A percentile compares a stretch with the other conserved stretches of the same genome.
phyloP scores from a whole-genome alignment of 2,329 filamentous ascomycete species.

The Cladosporium velox region DNA sequence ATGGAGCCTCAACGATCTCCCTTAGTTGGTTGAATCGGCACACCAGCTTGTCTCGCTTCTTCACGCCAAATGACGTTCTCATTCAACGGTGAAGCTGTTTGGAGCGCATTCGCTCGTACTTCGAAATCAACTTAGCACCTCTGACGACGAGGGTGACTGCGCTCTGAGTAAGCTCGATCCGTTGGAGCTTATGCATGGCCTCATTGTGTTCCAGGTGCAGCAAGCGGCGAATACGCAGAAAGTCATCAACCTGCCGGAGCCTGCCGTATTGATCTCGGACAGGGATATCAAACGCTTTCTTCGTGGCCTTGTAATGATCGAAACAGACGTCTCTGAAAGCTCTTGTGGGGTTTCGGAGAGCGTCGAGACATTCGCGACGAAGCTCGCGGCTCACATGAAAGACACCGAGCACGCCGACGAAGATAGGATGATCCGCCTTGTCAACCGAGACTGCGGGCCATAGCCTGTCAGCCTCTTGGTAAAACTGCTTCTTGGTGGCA shows the following conservation, averaged over 20 bases:
- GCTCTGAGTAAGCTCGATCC: too few species aligned
- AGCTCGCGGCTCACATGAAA: not conserved
- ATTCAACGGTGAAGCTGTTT: not conserved
- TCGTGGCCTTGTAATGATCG: not conserved
- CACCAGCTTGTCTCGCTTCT: too few species aligned
- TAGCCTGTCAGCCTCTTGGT: too few species aligned
- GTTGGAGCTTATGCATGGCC: too few species aligned
- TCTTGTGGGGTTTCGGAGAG: not conserved
- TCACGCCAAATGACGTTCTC: not conserved
- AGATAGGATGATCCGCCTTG: not conserved
- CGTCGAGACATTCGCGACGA: not conserved
- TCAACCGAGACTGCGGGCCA: too few species aligned
- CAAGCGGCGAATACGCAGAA: too few species aligned
- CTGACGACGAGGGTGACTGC: too few species aligned
- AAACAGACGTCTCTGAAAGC: not conserved
- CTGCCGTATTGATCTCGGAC: too few species aligned
- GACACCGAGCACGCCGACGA: not conserved
- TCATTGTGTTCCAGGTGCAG: too few species aligned
- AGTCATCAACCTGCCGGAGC: too few species aligned
- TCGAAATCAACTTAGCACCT: too few species aligned
- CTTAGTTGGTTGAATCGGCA: not conserved
- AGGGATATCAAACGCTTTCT: not conserved
- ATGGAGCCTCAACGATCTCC: not conserved
- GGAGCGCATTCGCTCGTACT: too few species aligned
- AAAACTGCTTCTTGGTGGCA: not conserved